Evolutionary conservation across 768 basidiomycete genomes (phyloP).

Genomic region (Tulasnella sp.): DNA sequence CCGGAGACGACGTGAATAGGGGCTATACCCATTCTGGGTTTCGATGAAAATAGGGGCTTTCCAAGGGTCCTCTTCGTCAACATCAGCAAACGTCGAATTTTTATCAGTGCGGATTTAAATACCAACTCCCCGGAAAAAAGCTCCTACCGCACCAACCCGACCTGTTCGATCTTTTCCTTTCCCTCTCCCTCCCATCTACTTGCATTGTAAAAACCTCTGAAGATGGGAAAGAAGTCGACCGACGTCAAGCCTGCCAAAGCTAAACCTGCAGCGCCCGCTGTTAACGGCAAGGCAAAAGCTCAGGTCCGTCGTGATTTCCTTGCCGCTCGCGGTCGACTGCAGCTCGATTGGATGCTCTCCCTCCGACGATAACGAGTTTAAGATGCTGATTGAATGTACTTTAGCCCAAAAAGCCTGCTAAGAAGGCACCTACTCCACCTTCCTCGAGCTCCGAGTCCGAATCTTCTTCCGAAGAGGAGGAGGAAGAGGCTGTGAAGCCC

Average conservation of each 20-base stretch:
- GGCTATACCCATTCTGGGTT: neutral
- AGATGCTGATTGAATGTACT: neutral
- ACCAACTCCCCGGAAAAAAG: neutral
- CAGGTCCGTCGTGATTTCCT: neutral
- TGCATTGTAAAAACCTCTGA: neutral
- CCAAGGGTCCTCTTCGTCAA: neutral
- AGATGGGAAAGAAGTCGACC: conserved; percentile 7
- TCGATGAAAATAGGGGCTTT: neutral
- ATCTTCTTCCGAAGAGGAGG: neutral
- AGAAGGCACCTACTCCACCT: conserved; percentile 19
- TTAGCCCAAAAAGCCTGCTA: conserved; percentile 17
- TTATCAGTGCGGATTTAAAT: neutral
- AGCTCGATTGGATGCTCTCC: neutral
- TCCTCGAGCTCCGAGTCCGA: conserved; percentile 7
- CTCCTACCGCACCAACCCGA: neutral
- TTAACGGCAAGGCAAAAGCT: conserved; percentile 2
- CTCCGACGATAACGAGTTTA: neutral
- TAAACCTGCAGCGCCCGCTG: neutral
- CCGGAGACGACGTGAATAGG: too few relatives aligned
- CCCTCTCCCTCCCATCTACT: neutral
- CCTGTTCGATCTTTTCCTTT: neutral
- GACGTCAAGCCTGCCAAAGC: neutral
- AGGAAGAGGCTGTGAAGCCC: conserved; percentile 13
- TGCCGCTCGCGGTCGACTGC: too few relatives aligned
- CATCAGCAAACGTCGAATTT: neutral